Percentiles rank a stretch among this genome's conserved stretches.
Evolutionary conservation across 2,329 filamentous ascomycete genomes (phyloP).

Genomic region (Claviceps maximensis): DNA sequence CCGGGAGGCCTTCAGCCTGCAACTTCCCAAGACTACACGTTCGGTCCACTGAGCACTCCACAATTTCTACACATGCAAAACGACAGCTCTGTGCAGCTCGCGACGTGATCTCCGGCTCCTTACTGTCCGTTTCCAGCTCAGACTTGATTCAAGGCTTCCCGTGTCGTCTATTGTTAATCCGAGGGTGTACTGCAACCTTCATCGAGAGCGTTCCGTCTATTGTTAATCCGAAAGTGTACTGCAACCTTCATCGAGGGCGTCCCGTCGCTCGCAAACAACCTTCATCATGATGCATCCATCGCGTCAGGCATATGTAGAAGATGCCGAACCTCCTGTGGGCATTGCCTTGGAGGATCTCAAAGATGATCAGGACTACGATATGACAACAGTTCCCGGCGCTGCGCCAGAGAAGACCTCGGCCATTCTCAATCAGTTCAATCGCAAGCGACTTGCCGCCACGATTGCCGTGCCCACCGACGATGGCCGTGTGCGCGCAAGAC

Average conservation of each 20-base stretch:
- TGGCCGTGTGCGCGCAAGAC: conserved; percentile 62
- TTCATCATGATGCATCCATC: conserved; percentile 65
- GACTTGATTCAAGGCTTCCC: not conserved
- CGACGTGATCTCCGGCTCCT: not conserved
- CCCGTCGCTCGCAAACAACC: not conserved
- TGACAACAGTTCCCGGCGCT: conserved; percentile 54
- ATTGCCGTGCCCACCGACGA: conserved; percentile 93
- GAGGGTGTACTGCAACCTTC: not conserved
- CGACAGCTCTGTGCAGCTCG: not conserved
- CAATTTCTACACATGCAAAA: not conserved
- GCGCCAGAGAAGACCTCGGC: conserved; percentile 73
- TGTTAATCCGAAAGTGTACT: not conserved
- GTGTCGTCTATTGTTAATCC: not conserved
- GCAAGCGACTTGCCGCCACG: conserved; percentile 76
- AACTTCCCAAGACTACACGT: no score
- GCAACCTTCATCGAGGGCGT: not conserved
- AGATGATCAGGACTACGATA: conserved; percentile 71
- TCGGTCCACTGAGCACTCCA: no score
- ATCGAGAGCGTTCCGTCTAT: not conserved
- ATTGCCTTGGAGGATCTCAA: conserved; percentile 38
- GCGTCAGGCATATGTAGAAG: conserved; percentile 88
- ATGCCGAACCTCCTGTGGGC: conserved; percentile 45
- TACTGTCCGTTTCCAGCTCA: not conserved
- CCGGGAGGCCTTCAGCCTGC: no score
- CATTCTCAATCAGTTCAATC: conserved; percentile 76